Percentiles rank a stretch among this genome's conserved stretches.
phyloP scores from a whole-genome alignment of 805 yeast species.

The Yarrowia alimentaria region DNA sequence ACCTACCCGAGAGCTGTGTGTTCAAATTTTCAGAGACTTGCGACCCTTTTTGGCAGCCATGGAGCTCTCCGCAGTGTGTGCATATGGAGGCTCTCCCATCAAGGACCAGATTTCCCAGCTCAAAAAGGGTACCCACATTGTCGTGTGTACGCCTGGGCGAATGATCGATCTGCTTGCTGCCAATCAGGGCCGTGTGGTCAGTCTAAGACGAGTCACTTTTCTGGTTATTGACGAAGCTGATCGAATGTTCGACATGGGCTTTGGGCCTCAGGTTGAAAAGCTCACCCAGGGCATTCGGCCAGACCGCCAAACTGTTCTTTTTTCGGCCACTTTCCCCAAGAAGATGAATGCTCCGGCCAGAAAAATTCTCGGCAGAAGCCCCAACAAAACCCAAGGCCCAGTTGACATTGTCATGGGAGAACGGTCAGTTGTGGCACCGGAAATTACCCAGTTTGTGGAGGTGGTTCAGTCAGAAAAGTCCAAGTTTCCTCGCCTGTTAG shows the following conservation, averaged over 20 bases:
- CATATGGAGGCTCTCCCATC: constrained; percentile 87
- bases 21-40: constrained; percentile 74
- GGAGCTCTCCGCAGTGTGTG: constrained; percentile 61
- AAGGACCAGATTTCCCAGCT: constrained; percentile 77
- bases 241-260: constrained; percentile 94
- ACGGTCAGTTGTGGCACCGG: constrained; percentile 74
- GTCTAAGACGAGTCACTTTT: constrained; percentile 67
- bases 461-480: constrained; percentile 50
- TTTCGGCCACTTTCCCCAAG: constrained; percentile 90
- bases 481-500: constrained; percentile 57
- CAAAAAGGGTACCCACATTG: constrained; percentile 72
- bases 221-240: constrained; percentile 96
- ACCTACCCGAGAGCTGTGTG: constrained; percentile 90
- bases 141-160: constrained; percentile 95
- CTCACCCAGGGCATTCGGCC: constrained; percentile 75
- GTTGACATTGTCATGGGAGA: constrained; percentile 79
- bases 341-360: constrained; percentile 75
- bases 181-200: constrained; percentile 73
- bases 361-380: constrained; percentile 49
- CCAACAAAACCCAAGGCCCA: constrained; percentile 42
- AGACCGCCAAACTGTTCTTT: constrained; percentile 83
- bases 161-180: constrained; percentile 84
- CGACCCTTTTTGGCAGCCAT: constrained; percentile 54
- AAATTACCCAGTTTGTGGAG: constrained; percentile 69
- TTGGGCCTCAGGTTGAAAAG: constrained; percentile 90